phyloP scores from a whole-genome alignment of 2,329 filamentous ascomycete genomes.

The Simplicillium aogashimaense region DNA sequence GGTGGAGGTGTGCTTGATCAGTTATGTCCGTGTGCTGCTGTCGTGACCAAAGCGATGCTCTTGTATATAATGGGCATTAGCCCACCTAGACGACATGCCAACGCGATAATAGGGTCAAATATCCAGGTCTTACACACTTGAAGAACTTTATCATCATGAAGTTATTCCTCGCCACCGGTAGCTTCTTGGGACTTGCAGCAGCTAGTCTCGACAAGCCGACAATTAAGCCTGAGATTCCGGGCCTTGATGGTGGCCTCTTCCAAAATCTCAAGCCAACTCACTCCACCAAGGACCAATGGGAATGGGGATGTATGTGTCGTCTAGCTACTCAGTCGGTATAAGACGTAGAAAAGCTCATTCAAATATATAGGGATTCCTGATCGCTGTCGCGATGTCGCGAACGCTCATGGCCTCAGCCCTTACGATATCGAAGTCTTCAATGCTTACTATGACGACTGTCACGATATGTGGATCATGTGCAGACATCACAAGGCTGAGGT shows the following conservation, averaged over 20 bases:
- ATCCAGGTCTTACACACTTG: background rate
- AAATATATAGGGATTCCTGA: background rate
- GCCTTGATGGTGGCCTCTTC: constrained; percentile 11
- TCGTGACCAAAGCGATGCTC: no score
- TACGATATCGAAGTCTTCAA: constrained; percentile 11
- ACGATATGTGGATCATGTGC: constrained; percentile 15
- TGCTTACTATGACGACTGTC: constrained; percentile 12
- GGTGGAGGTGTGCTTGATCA: no score
- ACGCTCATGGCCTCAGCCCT: constrained; percentile 4
- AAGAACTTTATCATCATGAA: background rate
- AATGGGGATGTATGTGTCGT: background rate
- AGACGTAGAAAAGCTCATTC: no score
- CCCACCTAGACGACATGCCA: no score
- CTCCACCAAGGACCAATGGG: background rate
- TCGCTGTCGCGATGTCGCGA: background rate
- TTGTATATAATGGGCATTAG: no score
- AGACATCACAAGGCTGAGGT: constrained; percentile 10
- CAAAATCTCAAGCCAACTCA: background rate
- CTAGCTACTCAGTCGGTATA: no score
- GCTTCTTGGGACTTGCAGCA: background rate
- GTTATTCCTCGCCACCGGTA: background rate
- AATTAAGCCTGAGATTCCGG: constrained; percentile 31
- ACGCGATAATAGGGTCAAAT: background rate
- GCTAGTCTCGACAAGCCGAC: constrained; percentile 17
- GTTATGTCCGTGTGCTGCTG: no score